Evolutionary conservation across 1,284 basidiomycete species (phyloP).

Genomic region (Ganoderma resinaceum): DNA sequence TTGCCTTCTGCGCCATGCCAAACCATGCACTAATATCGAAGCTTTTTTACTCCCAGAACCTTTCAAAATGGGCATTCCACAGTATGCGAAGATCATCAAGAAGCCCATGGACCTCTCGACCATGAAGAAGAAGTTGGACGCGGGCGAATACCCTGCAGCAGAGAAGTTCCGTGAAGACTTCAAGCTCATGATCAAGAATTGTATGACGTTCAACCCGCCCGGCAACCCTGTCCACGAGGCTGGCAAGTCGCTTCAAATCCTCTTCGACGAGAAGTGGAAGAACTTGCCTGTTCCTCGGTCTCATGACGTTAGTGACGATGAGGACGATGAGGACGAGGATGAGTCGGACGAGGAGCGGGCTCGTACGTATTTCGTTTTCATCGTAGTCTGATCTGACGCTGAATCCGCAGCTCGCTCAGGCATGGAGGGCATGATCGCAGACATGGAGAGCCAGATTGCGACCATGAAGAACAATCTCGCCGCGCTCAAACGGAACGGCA

Average conservation of each 20-base stretch:
- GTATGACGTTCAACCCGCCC: slow-evolving; percentile 90
- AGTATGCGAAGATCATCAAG: slow-evolving; percentile 90
- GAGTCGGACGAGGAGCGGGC: slow-evolving; percentile 51
- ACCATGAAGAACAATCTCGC: slow-evolving; percentile 70
- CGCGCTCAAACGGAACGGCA: slow-evolving; percentile 56
- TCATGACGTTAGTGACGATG: slow-evolving; percentile 56
- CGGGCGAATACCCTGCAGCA: slow-evolving; percentile 76
- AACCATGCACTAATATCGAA: background rate
- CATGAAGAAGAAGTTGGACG: slow-evolving; percentile 85
- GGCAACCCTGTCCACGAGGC: slow-evolving; percentile 88
- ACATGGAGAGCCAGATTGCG: slow-evolving; percentile 79
- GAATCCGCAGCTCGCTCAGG: slow-evolving; percentile 13
- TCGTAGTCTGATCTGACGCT: background rate
- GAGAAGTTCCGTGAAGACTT: slow-evolving; percentile 90
- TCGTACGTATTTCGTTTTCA: slow-evolving; percentile 51
- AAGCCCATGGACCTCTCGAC: slow-evolving; percentile 95
- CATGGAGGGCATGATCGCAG: slow-evolving; percentile 65
- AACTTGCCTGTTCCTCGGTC: slow-evolving; percentile 69
- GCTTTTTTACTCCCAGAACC: slow-evolving; percentile 57
- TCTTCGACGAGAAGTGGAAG: slow-evolving; percentile 94
- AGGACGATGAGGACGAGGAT: slow-evolving; percentile 55
- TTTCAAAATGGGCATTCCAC: slow-evolving; percentile 82
- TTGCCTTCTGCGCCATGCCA: slow-evolving; percentile 31
- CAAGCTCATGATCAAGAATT: slow-evolving; percentile 94
- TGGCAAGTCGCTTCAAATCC: slow-evolving; percentile 79